phyloP scores from a whole-genome alignment of 202 grass and related monocot genomes.

The Cymbopogon flexuosus region DNA sequence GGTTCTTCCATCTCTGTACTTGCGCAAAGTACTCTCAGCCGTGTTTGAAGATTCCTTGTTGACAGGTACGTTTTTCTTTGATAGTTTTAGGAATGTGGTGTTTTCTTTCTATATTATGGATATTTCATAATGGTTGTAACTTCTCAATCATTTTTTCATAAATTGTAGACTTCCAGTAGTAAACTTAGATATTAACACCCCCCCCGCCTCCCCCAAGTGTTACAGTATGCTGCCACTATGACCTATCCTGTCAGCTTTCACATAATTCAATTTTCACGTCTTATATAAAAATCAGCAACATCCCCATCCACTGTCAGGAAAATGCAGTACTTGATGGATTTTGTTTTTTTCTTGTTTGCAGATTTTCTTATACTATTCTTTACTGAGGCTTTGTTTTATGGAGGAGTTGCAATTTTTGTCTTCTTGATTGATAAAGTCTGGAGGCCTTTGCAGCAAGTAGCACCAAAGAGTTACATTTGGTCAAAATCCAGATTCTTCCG shows the following conservation, averaged over 20 bases:
- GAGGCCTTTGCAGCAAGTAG: constrained; percentile 66
- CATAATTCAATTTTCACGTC: constrained; percentile 16
- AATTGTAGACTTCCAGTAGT: not conserved
- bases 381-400: constrained; percentile 91
- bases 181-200: not conserved
- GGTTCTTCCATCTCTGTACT: constrained; percentile 82
- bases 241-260: not conserved
- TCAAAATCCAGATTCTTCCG: constrained; percentile 61
- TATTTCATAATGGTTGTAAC: no score
- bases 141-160: not conserved
- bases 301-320: not conserved
- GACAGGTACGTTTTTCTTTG: constrained; percentile 60
- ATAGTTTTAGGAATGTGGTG: not conserved
- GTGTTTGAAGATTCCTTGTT: constrained; percentile 95
- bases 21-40: constrained; percentile 73
- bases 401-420: constrained; percentile 79
- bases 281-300: not conserved
- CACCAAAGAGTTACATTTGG: constrained; percentile 50
- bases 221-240: not conserved
- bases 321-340: constrained; percentile 27
- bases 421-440: constrained; percentile 78
- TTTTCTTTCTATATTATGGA: no score
- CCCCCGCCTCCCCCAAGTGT: no score
- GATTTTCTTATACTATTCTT: constrained; percentile 99
- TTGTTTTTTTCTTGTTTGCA: constrained; percentile 28